phyloP scores from a whole-genome alignment of 139 green algal genomes.

The Chlorella sorokiniana region DNA sequence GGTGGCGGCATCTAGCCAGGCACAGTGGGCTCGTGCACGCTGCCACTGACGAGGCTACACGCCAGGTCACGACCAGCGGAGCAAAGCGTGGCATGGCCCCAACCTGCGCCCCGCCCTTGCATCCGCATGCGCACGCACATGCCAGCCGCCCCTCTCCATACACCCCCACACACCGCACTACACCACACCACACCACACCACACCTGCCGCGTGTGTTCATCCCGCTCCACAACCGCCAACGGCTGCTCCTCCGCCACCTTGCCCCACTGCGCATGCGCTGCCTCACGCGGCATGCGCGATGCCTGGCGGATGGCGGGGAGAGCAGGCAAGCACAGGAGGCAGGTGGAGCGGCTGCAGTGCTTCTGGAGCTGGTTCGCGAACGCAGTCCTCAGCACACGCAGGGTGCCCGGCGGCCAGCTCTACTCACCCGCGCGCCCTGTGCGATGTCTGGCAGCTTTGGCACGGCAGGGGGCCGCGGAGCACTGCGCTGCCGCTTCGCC shows the following conservation, averaged over 20 bases:
- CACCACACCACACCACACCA: background rate
- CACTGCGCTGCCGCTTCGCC: conserved; percentile 8
- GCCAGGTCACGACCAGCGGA: too few relatives aligned
- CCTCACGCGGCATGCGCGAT: background rate
- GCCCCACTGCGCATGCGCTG: conserved; percentile 33
- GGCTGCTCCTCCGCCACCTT: conserved; percentile 38
- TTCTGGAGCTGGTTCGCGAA: background rate
- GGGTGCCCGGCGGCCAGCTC: too few relatives aligned
- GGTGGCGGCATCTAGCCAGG: background rate
- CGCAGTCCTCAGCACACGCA: background rate
- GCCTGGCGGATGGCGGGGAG: background rate
- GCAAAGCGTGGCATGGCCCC: too few relatives aligned
- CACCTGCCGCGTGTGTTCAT: conserved; percentile 26
- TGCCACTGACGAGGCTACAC: too few relatives aligned
- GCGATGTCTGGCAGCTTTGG: background rate
- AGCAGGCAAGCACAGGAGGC: background rate
- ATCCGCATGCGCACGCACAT: background rate
- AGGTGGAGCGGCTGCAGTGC: background rate
- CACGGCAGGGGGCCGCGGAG: background rate
- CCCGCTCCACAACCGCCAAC: conserved; percentile 40
- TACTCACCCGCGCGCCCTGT: background rate
- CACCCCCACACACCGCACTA: background rate
- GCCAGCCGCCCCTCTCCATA: background rate
- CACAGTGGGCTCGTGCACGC: background rate
- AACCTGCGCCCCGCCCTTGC: background rate